Evolutionary conservation across 1,284 basidiomycete species (phyloP).

Genomic region (Microbotryum violaceum): DNA sequence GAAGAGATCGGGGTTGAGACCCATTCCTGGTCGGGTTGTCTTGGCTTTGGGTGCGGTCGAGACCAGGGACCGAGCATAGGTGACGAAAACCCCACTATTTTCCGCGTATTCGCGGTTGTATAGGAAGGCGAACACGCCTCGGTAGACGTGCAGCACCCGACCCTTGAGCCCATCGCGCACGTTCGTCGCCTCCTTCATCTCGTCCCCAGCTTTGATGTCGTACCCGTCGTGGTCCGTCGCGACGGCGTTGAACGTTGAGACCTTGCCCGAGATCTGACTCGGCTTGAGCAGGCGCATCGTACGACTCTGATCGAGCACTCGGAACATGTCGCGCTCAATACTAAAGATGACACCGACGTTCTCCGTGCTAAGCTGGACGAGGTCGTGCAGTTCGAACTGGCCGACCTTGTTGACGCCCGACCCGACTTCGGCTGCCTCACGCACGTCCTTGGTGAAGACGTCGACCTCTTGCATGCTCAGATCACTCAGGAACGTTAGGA

Average conservation of each 20-base stretch:
- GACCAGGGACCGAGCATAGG: slow-evolving; percentile 61
- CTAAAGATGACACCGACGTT: slow-evolving; percentile 97
- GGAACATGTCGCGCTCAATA: slow-evolving; percentile 90
- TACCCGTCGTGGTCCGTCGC: slow-evolving; percentile 85
- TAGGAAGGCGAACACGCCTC: slow-evolving; percentile 88
- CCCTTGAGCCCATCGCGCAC: slow-evolving; percentile 68
- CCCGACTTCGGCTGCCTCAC: slow-evolving; percentile 93
- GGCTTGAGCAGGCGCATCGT: slow-evolving; percentile 82
- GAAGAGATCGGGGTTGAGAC: slow-evolving; percentile 58
- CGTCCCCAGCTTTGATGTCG: slow-evolving; percentile 66
- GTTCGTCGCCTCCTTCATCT: slow-evolving; percentile 66
- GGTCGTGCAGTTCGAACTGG: slow-evolving; percentile 89
- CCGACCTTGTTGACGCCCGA: slow-evolving; percentile 80
- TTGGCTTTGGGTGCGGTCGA: slow-evolving; percentile 67
- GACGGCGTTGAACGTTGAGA: slow-evolving; percentile 73
- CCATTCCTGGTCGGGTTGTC: slow-evolving; percentile 59
- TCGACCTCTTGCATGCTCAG: slow-evolving; percentile 93
- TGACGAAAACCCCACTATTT: slow-evolving; percentile 88
- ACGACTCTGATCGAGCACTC: slow-evolving; percentile 89
- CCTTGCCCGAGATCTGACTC: slow-evolving; percentile 81
- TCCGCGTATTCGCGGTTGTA: slow-evolving; percentile 84
- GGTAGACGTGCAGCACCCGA: slow-evolving; percentile 86
- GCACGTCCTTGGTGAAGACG: slow-evolving; percentile 93
- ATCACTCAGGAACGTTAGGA: slow-evolving; percentile 95
- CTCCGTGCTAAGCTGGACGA: slow-evolving; percentile 87